Percentiles rank a stretch among this genome's conserved stretches.
These are phyloP conservation scores for Geranium incanum DNA, from an alignment of 441 rosid genomes.

Conservation along the genomic window DNA sequence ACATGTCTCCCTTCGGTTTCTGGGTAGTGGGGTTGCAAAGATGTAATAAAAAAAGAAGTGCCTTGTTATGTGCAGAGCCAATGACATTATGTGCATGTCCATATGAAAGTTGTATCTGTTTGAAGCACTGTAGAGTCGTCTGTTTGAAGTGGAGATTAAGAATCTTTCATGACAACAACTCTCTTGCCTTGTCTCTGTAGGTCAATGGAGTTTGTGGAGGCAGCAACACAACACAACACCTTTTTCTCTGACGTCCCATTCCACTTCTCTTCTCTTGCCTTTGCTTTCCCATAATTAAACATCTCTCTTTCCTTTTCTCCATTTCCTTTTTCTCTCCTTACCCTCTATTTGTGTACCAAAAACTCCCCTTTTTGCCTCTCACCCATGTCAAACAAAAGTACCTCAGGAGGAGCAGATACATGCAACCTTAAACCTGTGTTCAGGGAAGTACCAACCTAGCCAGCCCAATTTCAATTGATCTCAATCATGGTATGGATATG, in stretches of 20 bases:
- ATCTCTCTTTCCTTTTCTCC: conserved; percentile 9
- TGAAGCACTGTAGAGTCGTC: conserved; percentile 21
- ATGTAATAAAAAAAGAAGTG: background rate
- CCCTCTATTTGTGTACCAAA: conserved; percentile 18
- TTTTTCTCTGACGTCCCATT: conserved; percentile 36
- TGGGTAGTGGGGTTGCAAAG: conserved; percentile 1
- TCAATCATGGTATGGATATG: conserved; percentile 18
- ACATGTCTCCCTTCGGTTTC: conserved; percentile 4
- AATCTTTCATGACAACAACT: conserved; percentile 24
- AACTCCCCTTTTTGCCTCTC: conserved; percentile 19
- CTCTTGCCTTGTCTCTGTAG: background rate
- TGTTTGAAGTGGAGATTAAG: conserved; percentile 24
- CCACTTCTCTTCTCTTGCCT: conserved; percentile 26
- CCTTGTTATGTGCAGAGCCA: background rate
- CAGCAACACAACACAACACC: conserved; percentile 16
- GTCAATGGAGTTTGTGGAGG: background rate
- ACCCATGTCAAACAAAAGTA: conserved; percentile 16
- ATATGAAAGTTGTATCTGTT: background rate
- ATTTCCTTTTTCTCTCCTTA: conserved; percentile 19
- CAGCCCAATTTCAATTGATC: background rate
- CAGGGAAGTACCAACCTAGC: conserved; percentile 15
- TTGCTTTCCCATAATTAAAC: conserved; percentile 51
- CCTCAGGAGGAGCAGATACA: conserved; percentile 16
- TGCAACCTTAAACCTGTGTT: conserved; percentile 25
- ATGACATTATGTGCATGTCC: conserved; percentile 9